Base-by-base conservation (phyloP, 257 asterid species). In the Scutellaria barbata region DNA sequence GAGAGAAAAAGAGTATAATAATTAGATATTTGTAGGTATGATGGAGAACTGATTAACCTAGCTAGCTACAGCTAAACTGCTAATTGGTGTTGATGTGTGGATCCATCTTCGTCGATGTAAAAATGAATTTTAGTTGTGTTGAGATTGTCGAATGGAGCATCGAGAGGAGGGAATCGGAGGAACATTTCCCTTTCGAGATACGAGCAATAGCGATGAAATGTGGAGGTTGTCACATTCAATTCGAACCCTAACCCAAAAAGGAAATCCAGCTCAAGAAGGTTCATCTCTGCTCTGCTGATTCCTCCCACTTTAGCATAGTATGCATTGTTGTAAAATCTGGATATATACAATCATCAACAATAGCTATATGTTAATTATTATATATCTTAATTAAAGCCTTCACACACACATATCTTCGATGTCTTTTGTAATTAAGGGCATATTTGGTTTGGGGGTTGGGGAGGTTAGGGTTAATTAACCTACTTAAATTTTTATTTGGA, bases 241-340 rank as follows among this genome's bases (percentile, higher is more conserved):
- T 85, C 72, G 68, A 89, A 89, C 0, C 87, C 87, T 61, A 89
- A 45, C 2, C 90, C 95, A 48, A 87, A 89, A 62, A 89, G 73
- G 82, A 89, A 89, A 69, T 89, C 92, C 71, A 89, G 66, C 58
- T 89, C 96, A 6, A 89, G 84, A 6, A 85, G 72, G 76, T 89
- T 89, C 92, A 89, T 89, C 73, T 89, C 96, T 42, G 12, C 37
- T 22, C 82, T 79, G 80, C 86, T 85, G 4, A 88, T 81, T 51
- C 96, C 96, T 62, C 96, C 96, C 0, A 86, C 80, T 79, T 80
- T 85, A 1, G 89, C 94, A 77, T 85, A 87, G 84, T 76, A 84
- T 0, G 90, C 89, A 74, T 89, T 89, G 82, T 87, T 86, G 88
- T 85, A 89, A 72, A 68, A 85, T 74, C 96, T 87, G 85, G 13